Base-by-base conservation (phyloP, 352 stramenopile genomes). In the Aphanomyces stellatus region DNA sequence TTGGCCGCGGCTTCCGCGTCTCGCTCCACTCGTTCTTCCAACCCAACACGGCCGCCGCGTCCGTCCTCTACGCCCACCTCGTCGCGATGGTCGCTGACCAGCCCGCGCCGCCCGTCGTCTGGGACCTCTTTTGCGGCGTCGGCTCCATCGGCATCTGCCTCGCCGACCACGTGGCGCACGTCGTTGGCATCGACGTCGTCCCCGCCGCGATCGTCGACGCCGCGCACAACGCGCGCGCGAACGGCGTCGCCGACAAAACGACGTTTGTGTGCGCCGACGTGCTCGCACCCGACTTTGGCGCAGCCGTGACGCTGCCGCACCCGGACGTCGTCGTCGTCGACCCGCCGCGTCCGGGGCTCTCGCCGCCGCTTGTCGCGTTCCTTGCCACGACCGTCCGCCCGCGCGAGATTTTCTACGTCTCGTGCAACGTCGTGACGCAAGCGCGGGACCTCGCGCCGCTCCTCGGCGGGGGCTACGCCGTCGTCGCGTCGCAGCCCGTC, bases 21-120 rank as follows among this genome's bases (percentile, higher is more conserved):
- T 84, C 83, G 53, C 79, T 88, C 42, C 76, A 88, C 57, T 85
- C 83, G 34, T 92, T 92, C 61, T 92, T 92, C 68, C 81, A 92
- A 70, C 83, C 83, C 25, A 92, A 92, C 56, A 82, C 83, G 6
- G 51, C 65, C 0, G 80, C 88, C 53, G 80, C 83, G 13, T 77
- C 69, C 46, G 62, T 72, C 10, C 69, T 92, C 13, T 92, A 92
- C 62, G 60, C 65, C 7, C 35, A 71, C 31, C 22, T 71, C 7
- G 42, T 37, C 3, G 27, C 4, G 1, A 75, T 82, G 51, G 78
- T 90, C 22, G 76, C 81, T 25, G 48, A 71, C 8, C 72, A 79
- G 2, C 19, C 59, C 2, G 55, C 70, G 22, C 79, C 83, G 53
- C 83, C 81, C 2, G 71, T 92, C 0, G 71, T 92, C 1, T 92